Percentiles rank a stretch among this genome's conserved stretches.
Evolutionary conservation across 1,284 basidiomycete species (phyloP).

Genomic region (Malassezia furfur): DNA sequence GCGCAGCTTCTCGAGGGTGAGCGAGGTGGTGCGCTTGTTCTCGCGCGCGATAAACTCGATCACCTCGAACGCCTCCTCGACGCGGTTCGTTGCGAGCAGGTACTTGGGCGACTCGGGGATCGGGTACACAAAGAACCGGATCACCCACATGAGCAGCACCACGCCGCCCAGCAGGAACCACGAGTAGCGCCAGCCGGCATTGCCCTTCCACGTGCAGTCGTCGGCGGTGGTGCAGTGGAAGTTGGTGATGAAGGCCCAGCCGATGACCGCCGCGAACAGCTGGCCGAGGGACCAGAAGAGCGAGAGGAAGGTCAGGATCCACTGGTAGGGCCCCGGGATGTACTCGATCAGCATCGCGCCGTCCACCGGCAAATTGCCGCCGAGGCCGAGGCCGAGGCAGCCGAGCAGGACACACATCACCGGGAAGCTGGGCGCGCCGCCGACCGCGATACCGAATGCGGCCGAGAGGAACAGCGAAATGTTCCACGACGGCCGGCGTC

Average conservation of each 20-base stretch:
- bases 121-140: slow-evolving; percentile 48
- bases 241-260: slow-evolving; percentile 52
- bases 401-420: slow-evolving; percentile 54
- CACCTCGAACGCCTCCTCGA: slow-evolving; percentile 62
- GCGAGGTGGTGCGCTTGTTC: slow-evolving; percentile 53
- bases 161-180: slow-evolving; percentile 50
- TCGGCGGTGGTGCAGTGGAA: slow-evolving; percentile 44
- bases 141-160: slow-evolving; percentile 37
- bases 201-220: slow-evolving; percentile 52
- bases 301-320: slow-evolving; percentile 59
- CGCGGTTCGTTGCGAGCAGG: slow-evolving; percentile 62
- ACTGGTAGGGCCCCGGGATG: slow-evolving; percentile 49
- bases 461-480: slow-evolving; percentile 57
- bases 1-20: slow-evolving; percentile 30
- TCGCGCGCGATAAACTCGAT: slow-evolving; percentile 61
- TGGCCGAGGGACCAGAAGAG: slow-evolving; percentile 62
- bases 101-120: slow-evolving; percentile 60
- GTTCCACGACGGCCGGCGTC: slow-evolving; percentile 56
- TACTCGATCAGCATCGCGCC: slow-evolving; percentile 42
- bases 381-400: slow-evolving; percentile 56
- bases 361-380: slow-evolving; percentile 51
- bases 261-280: slow-evolving; percentile 47
- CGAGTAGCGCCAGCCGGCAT: slow-evolving; percentile 60
- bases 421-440: slow-evolving; percentile 55
- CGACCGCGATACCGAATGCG: slow-evolving; percentile 57